Evolutionary conservation across 495 filamentous ascomycete species (phyloP).

Genomic region (Penicillium canescens): DNA sequence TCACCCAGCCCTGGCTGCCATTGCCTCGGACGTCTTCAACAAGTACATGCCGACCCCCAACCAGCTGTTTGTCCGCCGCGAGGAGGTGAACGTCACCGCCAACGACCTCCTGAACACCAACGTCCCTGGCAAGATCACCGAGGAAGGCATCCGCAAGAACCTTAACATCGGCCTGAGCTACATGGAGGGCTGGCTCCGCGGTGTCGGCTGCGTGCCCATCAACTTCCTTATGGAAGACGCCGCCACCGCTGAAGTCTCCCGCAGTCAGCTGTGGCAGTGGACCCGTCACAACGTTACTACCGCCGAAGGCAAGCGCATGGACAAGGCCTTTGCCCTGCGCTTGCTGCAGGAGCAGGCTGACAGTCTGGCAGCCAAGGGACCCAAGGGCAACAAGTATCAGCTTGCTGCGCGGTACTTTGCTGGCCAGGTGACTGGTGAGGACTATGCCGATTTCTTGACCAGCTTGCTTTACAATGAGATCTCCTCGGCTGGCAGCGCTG

Average conservation of each 20-base stretch:
- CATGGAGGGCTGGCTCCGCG: slow-evolving; percentile 98
- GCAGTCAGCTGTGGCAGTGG: slow-evolving; percentile 97
- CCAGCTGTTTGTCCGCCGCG: slow-evolving; percentile 86
- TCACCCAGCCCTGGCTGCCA: slow-evolving; percentile 86
- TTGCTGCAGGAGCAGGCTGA: slow-evolving; percentile 86
- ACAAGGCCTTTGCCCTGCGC: slow-evolving; percentile 85
- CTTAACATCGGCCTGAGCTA: slow-evolving; percentile 94
- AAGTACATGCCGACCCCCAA: slow-evolving; percentile 99
- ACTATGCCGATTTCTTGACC: slow-evolving; percentile 97
- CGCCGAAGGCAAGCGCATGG: slow-evolving; percentile 86
- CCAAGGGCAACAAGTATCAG: slow-evolving; percentile 88
- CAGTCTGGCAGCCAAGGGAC: slow-evolving; percentile 68
- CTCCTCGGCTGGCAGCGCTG: slow-evolving; percentile 76
- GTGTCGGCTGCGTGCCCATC: slow-evolving; percentile 94
- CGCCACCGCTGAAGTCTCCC: slow-evolving; percentile 92
- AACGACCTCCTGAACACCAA: slow-evolving; percentile 99
- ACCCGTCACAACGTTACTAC: slow-evolving; percentile 80
- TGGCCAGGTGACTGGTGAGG: slow-evolving; percentile 91
- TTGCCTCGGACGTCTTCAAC: slow-evolving; percentile 96
- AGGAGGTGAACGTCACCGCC: slow-evolving; percentile 82
- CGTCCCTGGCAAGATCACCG: slow-evolving; percentile 89
- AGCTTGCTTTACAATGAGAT: slow-evolving; percentile 96
- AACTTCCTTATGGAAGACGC: slow-evolving; percentile 99
- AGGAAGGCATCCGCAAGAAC: slow-evolving; percentile 97
- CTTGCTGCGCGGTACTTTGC: slow-evolving; percentile 92